A percentile compares a stretch with the other conserved stretches of the same genome.
Evolutionary conservation across 305 asterid genomes (phyloP).

Genomic region (Andrographis paniculata): DNA sequence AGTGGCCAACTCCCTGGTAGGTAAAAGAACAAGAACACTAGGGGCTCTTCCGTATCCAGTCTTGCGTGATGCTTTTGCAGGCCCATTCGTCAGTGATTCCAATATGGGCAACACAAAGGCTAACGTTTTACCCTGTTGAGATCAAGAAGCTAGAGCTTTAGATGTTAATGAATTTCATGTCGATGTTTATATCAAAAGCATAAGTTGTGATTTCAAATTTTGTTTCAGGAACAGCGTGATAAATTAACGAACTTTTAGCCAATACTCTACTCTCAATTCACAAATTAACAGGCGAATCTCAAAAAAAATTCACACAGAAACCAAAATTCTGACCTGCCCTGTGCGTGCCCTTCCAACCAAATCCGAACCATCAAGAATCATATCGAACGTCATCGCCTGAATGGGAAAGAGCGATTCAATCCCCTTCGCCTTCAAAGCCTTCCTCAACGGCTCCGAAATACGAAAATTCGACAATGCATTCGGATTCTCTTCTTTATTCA

Average conservation of each 20-base stretch:
- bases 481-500: conserved; percentile 35
- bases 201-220: too few relatives aligned
- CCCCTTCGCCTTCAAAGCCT: conserved; percentile 48
- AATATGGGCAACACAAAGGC: conserved; percentile 89
- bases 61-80: conserved; percentile 41
- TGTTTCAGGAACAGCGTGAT: too few relatives aligned
- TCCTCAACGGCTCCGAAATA: conserved; percentile 58
- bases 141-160: too few relatives aligned
- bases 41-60: conserved; percentile 83
- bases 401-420: conserved; percentile 68
- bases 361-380: conserved; percentile 69
- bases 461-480: conserved; percentile 59
- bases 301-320: too few relatives aligned
- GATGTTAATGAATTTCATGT: too few relatives aligned
- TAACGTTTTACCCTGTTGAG: conserved; percentile 83
- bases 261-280: too few relatives aligned
- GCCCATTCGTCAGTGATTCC: conserved; percentile 83
- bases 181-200: too few relatives aligned
- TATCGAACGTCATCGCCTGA: conserved; percentile 79
- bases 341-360: conserved; percentile 92
- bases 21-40: conserved; percentile 84
- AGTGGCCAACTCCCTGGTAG: conserved; percentile 88
- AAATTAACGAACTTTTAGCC: too few relatives aligned
- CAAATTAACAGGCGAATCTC: too few relatives aligned
- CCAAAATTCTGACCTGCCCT: conserved; percentile 58